Evolutionary conservation across 129 eudicot genomes (phyloP), one percentile per base, ranked within the genome.

Genomic region (Arctium minus): DNA sequence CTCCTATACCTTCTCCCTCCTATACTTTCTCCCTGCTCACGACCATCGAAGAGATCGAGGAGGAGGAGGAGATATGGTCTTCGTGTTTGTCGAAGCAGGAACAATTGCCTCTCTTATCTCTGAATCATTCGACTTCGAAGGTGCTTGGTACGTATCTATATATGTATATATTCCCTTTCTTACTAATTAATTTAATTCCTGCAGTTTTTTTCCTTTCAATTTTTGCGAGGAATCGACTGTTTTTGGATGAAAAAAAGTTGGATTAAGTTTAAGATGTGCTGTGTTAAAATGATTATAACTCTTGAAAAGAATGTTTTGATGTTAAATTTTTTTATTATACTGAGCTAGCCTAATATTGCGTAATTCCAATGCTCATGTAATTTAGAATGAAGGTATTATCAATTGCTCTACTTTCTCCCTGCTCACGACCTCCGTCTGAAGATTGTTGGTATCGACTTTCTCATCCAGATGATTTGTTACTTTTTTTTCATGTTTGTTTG

Each of bases 61-160:
- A 22, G 8, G 76, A 56, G 68, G 68, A 72, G 17, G 65, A 70
- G 79, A 80, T 27, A 39, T 82, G 73, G 79, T 31, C 87, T 75
- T 74, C 87, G 1, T 62, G 85, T 75, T 72, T 74, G 0, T 42
- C 73, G 11, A 60, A 48, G 5, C 65, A 46, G 18, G 31, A 86
- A 31, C 87, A 80, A 72, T 32, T 86, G 70, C 93, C 95, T 22
- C 42, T 91, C 30, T 62, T 87, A 31, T 82, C 96, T 7, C 67
- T 93, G 35, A 93, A 93, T 72, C 97, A 93, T 69, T 93, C 53
- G 84, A 93, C 39, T 93, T 93, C 60, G 85, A 91, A 88, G 97
- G 97, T 35, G 97, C 97, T 39, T 93, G 97, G 97, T 93, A 86
- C 29, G 80, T 79, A 22, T 31, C 27, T 22, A 22, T 0, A 22